phyloP scores from a whole-genome alignment of 345 rosid genomes.

The Hibiscus trionum region DNA sequence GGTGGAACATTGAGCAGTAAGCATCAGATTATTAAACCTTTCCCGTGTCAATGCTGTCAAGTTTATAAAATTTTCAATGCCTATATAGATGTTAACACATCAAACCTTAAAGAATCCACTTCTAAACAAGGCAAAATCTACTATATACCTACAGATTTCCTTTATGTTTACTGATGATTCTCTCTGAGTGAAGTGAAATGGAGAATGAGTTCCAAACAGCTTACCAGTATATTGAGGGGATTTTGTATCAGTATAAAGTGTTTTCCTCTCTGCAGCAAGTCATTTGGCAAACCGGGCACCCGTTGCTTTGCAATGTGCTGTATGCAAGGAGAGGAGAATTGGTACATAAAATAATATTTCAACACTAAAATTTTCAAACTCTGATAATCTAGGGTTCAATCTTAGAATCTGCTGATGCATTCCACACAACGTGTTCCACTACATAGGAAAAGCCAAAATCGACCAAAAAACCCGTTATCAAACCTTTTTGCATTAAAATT shows the following conservation, averaged over 20 bases:
- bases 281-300: slow-evolving; percentile 49
- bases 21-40: not conserved
- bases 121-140: not conserved
- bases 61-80: not conserved
- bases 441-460: slow-evolving; percentile 1
- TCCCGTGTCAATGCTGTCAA: not conserved
- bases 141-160: not conserved
- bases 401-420: not conserved
- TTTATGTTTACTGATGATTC: not conserved
- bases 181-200: not conserved
- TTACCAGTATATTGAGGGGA: slow-evolving; percentile 74
- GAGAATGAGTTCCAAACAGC: slow-evolving; percentile 3
- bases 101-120: not conserved
- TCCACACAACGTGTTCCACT: not conserved
- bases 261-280: slow-evolving; percentile 67
- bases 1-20: not conserved
- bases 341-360: not conserved
- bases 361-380: not conserved
- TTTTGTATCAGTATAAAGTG: slow-evolving; percentile 72
- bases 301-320: slow-evolving; percentile 74
- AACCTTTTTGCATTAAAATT: not conserved
- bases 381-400: not conserved
- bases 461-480: not conserved
- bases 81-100: not conserved
- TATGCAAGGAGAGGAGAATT: not conserved